Evolutionary conservation across 257 asterid genomes (phyloP).

Genomic region (Nicotiana tomentosiformis): DNA sequence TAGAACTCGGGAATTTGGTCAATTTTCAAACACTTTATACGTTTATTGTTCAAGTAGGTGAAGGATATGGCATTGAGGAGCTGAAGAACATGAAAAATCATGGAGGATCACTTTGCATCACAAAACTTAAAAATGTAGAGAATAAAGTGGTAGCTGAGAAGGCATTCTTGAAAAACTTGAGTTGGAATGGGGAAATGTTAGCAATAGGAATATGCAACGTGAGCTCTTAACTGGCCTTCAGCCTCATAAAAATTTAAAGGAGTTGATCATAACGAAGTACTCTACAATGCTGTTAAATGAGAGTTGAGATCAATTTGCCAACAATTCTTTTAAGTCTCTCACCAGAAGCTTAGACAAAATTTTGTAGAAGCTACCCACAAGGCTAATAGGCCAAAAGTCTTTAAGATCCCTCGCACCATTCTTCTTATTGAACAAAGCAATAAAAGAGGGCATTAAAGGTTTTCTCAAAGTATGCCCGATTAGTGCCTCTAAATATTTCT

Average conservation of each 20-base stretch:
- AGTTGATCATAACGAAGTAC: conserved; percentile 23
- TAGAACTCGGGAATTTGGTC: conserved; percentile 11
- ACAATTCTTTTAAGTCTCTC: no score
- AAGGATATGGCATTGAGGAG: conserved; percentile 12
- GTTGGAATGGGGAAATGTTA: conserved; percentile 27
- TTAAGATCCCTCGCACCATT: no score
- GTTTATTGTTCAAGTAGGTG: not conserved
- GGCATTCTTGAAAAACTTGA: conserved; percentile 24
- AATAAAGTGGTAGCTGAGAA: conserved; percentile 19
- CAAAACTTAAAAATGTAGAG: conserved; percentile 22
- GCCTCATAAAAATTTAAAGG: conserved; percentile 33
- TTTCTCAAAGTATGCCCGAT: no score
- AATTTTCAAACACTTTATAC: conserved; percentile 21
- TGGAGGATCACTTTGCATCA: conserved; percentile 29
- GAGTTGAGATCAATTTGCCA: no score
- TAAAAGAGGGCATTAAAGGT: no score
- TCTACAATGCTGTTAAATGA: no score
- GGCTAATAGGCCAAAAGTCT: no score
- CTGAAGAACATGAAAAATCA: conserved; percentile 15
- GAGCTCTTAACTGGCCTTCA: conserved; percentile 35
- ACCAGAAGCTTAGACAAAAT: no score
- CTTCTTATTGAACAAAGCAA: no score
- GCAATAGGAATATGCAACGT: not conserved
- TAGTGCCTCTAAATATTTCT: no score
- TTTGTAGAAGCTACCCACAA: no score